These are phyloP conservation scores for Kodamaea suecica DNA, from an alignment of 1,139 yeast species.

Conservation along the genomic window DNA sequence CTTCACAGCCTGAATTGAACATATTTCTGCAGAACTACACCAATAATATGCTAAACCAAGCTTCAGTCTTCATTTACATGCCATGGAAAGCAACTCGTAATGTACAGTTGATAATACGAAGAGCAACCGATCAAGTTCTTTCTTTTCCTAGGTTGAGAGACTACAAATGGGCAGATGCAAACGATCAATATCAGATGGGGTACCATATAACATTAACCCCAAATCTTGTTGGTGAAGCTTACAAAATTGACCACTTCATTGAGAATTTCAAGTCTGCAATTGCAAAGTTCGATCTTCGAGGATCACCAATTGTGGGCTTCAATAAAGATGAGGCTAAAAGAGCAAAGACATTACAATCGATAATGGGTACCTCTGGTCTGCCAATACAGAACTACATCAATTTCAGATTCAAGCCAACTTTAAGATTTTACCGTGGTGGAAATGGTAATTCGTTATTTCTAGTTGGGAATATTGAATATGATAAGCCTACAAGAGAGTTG, in stretches of 20 bases:
- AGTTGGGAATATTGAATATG: conserved; percentile 10
- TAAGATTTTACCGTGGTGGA: conserved; percentile 8
- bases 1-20: conserved; percentile 1
- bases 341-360: conserved; percentile 4
- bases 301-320: conserved; percentile 4
- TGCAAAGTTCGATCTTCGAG: conserved; percentile 5
- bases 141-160: background rate
- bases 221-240: conserved; percentile 14
- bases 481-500: conserved; percentile 4
- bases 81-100: conserved; percentile 19
- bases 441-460: conserved; percentile 9
- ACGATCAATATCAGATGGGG: conserved; percentile 7
- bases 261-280: conserved; percentile 11
- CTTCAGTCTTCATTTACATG: conserved; percentile 13
- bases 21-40: conserved; percentile 16
- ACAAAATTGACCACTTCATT: conserved; percentile 12
- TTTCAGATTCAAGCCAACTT: conserved; percentile 9
- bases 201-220: conserved; percentile 19
- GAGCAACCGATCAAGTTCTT: conserved; percentile 4
- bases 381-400: conserved; percentile 7
- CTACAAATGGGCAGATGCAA: conserved; percentile 11
- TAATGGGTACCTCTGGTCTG: conserved; percentile 8
- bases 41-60: conserved; percentile 10
- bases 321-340: conserved; percentile 9
- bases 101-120: conserved; percentile 4